A percentile compares a stretch with the other conserved stretches of the same genome.
These are phyloP conservation scores for Umbilicus rupestris DNA, from an alignment of 164 flowering plant species.

Conservation along the genomic window DNA sequence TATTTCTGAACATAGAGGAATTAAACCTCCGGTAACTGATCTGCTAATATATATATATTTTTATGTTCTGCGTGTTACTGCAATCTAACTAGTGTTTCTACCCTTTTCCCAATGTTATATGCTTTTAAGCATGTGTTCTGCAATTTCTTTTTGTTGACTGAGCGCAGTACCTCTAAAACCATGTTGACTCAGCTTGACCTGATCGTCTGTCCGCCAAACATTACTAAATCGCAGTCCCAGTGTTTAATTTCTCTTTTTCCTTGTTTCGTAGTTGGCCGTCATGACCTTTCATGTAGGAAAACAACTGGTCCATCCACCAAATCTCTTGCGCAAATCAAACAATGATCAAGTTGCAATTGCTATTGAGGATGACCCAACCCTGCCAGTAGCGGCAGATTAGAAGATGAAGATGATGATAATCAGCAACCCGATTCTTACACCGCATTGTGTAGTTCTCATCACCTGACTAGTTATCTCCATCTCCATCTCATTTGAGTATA, in stretches of 20 bases:
- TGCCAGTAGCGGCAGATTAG: conserved; percentile 26
- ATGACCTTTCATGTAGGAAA: conserved; percentile 29
- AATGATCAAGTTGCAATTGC: conserved; percentile 88
- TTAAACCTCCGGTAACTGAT: conserved; percentile 68
- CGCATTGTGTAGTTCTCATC: neutral
- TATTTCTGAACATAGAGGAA: conserved; percentile 55
- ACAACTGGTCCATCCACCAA: conserved; percentile 52
- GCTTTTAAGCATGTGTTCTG: neutral
- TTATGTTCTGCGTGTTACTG: neutral
- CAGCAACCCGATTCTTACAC: neutral
- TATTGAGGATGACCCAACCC: conserved; percentile 64
- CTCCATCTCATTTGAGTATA: conserved; percentile 15
- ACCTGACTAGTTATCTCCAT: neutral
- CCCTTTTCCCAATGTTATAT: neutral
- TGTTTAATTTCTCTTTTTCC: neutral
- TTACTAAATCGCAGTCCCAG: neutral
- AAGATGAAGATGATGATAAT: conserved; percentile 87
- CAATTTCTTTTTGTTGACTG: neutral
- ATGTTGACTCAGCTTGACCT: neutral
- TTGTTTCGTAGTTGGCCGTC: neutral
- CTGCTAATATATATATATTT: conserved; percentile 3
- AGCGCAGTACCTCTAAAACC: neutral
- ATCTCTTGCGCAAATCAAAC: conserved; percentile 59
- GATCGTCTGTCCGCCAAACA: neutral
- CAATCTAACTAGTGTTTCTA: neutral